Evolutionary conservation across 805 yeast genomes (phyloP).

Genomic region (Suhomyces prunicola): DNA sequence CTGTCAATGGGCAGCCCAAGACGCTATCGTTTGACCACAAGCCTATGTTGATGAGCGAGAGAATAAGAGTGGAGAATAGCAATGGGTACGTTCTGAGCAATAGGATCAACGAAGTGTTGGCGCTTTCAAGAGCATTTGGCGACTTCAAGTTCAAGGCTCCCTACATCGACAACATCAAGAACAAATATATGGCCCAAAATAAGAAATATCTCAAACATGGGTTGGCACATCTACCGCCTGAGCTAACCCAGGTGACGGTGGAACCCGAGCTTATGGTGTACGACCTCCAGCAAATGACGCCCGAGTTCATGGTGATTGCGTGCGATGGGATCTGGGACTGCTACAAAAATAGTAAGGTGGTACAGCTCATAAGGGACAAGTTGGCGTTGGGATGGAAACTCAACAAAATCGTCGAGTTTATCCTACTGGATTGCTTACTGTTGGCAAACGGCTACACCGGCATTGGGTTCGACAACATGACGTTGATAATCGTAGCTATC

Average conservation of each 20-base stretch:
- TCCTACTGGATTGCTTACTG: constrained; percentile 63
- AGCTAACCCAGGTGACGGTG: constrained; percentile 40
- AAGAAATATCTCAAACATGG: constrained; percentile 20
- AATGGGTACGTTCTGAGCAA: constrained; percentile 36
- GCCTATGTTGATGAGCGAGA: constrained; percentile 42
- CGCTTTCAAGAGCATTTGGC: constrained; percentile 44
- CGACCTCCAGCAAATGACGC: constrained; percentile 24
- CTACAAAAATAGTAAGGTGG: constrained; percentile 52
- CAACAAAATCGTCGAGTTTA: constrained; percentile 54
- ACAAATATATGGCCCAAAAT: constrained; percentile 29
- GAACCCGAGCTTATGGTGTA: constrained; percentile 43
- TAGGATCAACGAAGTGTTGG: constrained; percentile 43
- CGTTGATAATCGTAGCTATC: constrained; percentile 62
- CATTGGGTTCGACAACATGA: constrained; percentile 81
- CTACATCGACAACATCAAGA: constrained; percentile 26
- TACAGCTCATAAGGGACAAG: constrained; percentile 54
- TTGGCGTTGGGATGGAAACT: constrained; percentile 55
- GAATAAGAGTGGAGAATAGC: constrained; percentile 41
- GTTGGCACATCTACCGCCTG: constrained; percentile 40
- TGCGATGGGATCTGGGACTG: constrained; percentile 51
- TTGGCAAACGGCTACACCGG: constrained; percentile 75
- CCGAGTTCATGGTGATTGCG: constrained; percentile 41
- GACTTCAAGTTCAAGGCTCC: constrained; percentile 43
- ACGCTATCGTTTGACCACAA: constrained; percentile 45
- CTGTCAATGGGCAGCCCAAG: constrained; percentile 53